Base-by-base conservation (phyloP, 2,329 filamentous ascomycete species). In the Venturia oleaginea region DNA sequence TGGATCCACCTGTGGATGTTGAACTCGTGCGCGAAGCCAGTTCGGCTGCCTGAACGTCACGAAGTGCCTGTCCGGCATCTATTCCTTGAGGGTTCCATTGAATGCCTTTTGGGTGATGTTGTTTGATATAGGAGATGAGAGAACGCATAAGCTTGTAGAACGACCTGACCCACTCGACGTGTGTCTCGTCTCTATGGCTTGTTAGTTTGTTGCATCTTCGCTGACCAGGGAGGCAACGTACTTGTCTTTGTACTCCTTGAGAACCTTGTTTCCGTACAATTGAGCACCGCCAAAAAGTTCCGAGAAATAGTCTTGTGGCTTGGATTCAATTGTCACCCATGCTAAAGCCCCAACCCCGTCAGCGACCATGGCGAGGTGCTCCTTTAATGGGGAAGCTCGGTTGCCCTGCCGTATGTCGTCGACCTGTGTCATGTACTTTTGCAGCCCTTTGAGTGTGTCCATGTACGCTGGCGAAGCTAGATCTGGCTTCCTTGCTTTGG, bases 241-340 rank as follows among this genome's bases (percentile, higher is more conserved):
- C 86, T 86, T 88, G 68, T 90, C 92, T 78, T 95, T 97, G 76
- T 89, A 87, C 70, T 95, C 89, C 78, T 92, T 96, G 69, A 97
- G 79, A 43, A 99, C 90, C 70, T 92, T 86, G 79, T 99, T 97
- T 40, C 94, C 94, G 71, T 91, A 97, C 79, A 96, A 96, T 74
- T 97, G 89, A 48, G 92, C 91, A 61, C 91, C 88, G 37, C 88
- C 87, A 24, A 96, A 81, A 66, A 88, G 88, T 69, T 96, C 92
- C 59, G 87, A 87, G 59, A 97, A 89, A 71, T 92, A 90, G 72
- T 94, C 92, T 68, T 84, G 87, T 2, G 94, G 94, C 73, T 91
- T 92, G 68, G 60, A 67, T 38, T 95, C 90, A 60, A 94, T 85
- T 0, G 88, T 89, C 65, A 97, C 89, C 94, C 94, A 99, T 40